Evolutionary conservation across 2,329 filamentous ascomycete genomes (phyloP), one percentile per base, ranked within the genome.

Genomic region (Botryotinia convoluta): DNA sequence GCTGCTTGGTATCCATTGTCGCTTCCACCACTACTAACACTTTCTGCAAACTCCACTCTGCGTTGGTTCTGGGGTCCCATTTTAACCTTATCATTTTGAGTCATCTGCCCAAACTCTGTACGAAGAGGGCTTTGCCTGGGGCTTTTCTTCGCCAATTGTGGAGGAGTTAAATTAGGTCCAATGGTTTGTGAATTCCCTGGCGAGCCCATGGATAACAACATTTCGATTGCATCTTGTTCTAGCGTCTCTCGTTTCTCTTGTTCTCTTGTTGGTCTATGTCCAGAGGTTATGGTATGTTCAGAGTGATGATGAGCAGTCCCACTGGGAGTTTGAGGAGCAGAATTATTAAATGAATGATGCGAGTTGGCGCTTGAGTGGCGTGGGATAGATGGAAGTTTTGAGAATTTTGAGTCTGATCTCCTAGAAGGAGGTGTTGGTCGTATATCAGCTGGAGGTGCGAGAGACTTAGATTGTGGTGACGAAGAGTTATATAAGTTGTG

Each of bases 201-300:
- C 75, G 91, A 93, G 79, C 92, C 94, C 89, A 96, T 92, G 79
- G 95, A 94, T 39, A 95, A 84, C 37, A 96, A 83, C 0, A 92
- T 92, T 79, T 95, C 93, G 64, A 95, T 90, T 9, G 93, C 93
- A 78, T 95, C 93, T 79, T 94, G 92, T 79, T 57, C 51, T 18
- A 29, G 12, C 7, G 51, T 57, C n/a, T 57, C n/a, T 29, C 51
- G 51, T 79, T 96, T 57, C 51, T 57, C n/a, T 57, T 29, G 51
- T 79, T 96, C 93, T 69, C 92, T 88, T 14, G 88, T 84, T 35
- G 89, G 90, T 75, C 93, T 91, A 72, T 90, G 91, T 0, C 91
- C 76, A 39, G 80, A 90, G 44, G 91, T 92, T 74, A 90, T 90
- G 7, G 64, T 45, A 59, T 75, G 75, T 16, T 77, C 76, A 14